phyloP scores from a whole-genome alignment of 2,329 filamentous ascomycete species.

The Xylariaceae sp. region DNA sequence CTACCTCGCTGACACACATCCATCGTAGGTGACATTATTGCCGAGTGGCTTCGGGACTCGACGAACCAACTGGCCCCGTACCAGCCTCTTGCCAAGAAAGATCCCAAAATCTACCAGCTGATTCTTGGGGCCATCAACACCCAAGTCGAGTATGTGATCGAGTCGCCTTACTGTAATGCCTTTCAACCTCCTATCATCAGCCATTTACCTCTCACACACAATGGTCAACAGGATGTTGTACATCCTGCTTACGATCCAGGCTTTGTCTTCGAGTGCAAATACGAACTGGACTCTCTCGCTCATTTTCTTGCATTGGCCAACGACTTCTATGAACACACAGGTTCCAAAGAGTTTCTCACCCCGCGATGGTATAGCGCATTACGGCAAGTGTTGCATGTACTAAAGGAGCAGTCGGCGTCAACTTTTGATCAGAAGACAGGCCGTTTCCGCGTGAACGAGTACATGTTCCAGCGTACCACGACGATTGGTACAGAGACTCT shows the following conservation, averaged over 20 bases:
- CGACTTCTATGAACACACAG: conserved; percentile 77
- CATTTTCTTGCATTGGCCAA: conserved; percentile 84
- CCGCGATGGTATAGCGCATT: conserved; percentile 74
- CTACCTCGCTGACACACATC: background rate
- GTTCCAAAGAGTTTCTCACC: conserved; percentile 72
- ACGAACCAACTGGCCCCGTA: conserved; percentile 93
- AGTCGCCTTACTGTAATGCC: conserved; percentile 94
- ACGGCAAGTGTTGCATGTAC: conserved; percentile 64
- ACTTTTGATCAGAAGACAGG: conserved; percentile 71
- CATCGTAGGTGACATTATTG: conserved; percentile 64
- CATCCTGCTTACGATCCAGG: conserved; percentile 81
- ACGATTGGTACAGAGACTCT: conserved; percentile 85
- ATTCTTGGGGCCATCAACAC: conserved; percentile 94
- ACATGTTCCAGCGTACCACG: conserved; percentile 81
- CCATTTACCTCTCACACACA: conserved; percentile 63
- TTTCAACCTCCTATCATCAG: conserved; percentile 92
- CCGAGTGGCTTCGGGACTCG: conserved; percentile 87
- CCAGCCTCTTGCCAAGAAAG: conserved; percentile 75
- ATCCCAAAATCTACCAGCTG: conserved; percentile 69
- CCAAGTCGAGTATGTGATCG: conserved; percentile 89
- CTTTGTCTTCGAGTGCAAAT: conserved; percentile 96
- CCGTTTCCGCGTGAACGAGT: conserved; percentile 64
- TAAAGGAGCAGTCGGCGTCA: conserved; percentile 71
- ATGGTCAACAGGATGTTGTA: conserved; percentile 77
- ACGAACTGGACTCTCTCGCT: conserved; percentile 92